Evolutionary conservation across 768 basidiomycete species (phyloP), one percentile per base, ranked within the genome.

Genomic region (Lentinus tigrinus): DNA sequence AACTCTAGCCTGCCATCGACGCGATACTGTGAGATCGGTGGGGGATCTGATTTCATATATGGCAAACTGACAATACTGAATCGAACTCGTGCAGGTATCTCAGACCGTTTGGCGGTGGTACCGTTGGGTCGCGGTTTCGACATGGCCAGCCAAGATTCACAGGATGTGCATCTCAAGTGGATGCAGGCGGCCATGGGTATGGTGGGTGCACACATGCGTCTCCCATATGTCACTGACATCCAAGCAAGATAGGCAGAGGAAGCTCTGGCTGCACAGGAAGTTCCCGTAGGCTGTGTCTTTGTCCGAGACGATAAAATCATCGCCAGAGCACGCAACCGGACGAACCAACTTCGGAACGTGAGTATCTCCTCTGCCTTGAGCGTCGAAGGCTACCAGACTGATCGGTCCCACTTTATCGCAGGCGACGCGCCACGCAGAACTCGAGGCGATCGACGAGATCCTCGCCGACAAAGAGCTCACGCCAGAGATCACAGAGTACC

Each of bases 341-440:
- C 97, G 3, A 99, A 98, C 69, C 88, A 98, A 71, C 84, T 96
- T 44, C 79, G 88, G 46, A 98, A 99, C 76, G 95, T 95, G 74
- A 59, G 80, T 57, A 38, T 23, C 52, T n/a, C n/a, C n/a, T n/a
- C n/a, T n/a, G n/a, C n/a, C n/a, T n/a, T 37, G 16, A 31, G 27
- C 47, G n/a, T n/a, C n/a, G n/a, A n/a, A n/a, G n/a, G n/a, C n/a
- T n/a, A n/a, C n/a, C n/a, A n/a, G n/a, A n/a, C n/a, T n/a, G n/a
- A n/a, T n/a, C n/a, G n/a, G 31, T 31, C 11, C 3, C 16, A 26
- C 36, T 13, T 3, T 36, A 2, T 9, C 13, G 21, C 64, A 98
- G 95, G 95, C 95, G 0, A 98, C 96, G 10, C 82, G 96, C 50
- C 97, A 99, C 67, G 96, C 97, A 37, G 97, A 99, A 73, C 85